phyloP scores from a whole-genome alignment of 1,284 basidiomycete genomes.

The Coniferiporia weirii region DNA sequence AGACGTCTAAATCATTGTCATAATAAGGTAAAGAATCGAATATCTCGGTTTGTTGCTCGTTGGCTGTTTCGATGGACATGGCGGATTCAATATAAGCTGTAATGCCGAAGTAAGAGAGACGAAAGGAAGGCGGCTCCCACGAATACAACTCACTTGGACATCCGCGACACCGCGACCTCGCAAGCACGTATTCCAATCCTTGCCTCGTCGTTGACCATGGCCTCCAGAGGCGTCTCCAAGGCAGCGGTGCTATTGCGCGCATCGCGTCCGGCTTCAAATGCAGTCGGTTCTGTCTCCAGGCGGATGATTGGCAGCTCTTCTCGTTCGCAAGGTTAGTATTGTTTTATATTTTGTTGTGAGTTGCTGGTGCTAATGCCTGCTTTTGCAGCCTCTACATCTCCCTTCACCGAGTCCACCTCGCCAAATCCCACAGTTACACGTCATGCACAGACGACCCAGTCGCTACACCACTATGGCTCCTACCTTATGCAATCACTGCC shows the following conservation, averaged over 20 bases:
- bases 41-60: conserved; percentile 23
- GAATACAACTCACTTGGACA: not conserved
- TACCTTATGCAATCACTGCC: conserved; percentile 89
- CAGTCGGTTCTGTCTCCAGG: conserved; percentile 1
- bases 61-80: conserved; percentile 17
- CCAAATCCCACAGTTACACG: conserved; percentile 74
- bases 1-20: conserved; percentile 84
- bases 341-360: not conserved
- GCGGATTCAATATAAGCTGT: conserved; percentile 1
- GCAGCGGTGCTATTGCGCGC: conserved; percentile 13
- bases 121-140: conserved; percentile 4
- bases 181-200: not conserved
- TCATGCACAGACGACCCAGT: conserved; percentile 65
- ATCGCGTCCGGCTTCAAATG: conserved; percentile 3
- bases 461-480: conserved; percentile 84
- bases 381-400: conserved; percentile 57
- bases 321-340: conserved; percentile 42
- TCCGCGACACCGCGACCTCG: not conserved
- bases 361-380: conserved; percentile 6
- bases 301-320: conserved; percentile 35
- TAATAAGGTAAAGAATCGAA: conserved; percentile 93
- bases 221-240: conserved; percentile 35
- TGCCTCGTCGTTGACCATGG: conserved; percentile 35
- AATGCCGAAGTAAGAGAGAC: not conserved
- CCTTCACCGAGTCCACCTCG: conserved; percentile 83